These are phyloP conservation scores for Apophysomyces variabilis DNA, from an alignment of 371 early-diverging fungal genomes.

Conservation along the genomic window DNA sequence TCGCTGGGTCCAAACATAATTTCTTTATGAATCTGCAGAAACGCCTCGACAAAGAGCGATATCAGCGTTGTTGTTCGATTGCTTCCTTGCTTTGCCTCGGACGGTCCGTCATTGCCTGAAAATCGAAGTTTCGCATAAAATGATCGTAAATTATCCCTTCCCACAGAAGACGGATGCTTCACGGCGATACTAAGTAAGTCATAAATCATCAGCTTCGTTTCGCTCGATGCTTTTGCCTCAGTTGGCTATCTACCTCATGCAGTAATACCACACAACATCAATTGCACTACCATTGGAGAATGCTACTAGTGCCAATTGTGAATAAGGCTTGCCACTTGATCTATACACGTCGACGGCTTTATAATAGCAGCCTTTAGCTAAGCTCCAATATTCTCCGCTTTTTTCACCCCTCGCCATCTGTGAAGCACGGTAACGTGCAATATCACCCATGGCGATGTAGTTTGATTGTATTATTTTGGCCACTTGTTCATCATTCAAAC, in stretches of 20 bases:
- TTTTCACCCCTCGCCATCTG: slow-evolving; percentile 26
- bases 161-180: slow-evolving; percentile 45
- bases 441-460: slow-evolving; percentile 55
- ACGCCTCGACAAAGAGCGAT: slow-evolving; percentile 42
- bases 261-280: slow-evolving; percentile 59
- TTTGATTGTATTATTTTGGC: slow-evolving; percentile 45
- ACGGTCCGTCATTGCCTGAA: slow-evolving; percentile 15
- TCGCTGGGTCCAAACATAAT: slow-evolving; percentile 34
- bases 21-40: slow-evolving; percentile 44
- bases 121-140: slow-evolving; percentile 50
- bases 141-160: slow-evolving; percentile 46
- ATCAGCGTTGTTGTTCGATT: slow-evolving; percentile 18
- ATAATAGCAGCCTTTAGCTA: slow-evolving; percentile 47
- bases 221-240: neutral
- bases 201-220: neutral
- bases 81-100: slow-evolving; percentile 10
- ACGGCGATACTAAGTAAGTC: slow-evolving; percentile 37
- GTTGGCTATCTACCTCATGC: slow-evolving; percentile 41
- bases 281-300: slow-evolving; percentile 48
- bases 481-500: slow-evolving; percentile 30
- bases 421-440: slow-evolving; percentile 52
- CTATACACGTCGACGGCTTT: slow-evolving; percentile 48
- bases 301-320: slow-evolving; percentile 51
- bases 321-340: slow-evolving; percentile 55
- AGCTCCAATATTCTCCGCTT: slow-evolving; percentile 30